These are phyloP conservation scores for Arthroderma sp. DNA, from an alignment of 2,329 filamentous ascomycete genomes.

Conservation along the genomic window DNA sequence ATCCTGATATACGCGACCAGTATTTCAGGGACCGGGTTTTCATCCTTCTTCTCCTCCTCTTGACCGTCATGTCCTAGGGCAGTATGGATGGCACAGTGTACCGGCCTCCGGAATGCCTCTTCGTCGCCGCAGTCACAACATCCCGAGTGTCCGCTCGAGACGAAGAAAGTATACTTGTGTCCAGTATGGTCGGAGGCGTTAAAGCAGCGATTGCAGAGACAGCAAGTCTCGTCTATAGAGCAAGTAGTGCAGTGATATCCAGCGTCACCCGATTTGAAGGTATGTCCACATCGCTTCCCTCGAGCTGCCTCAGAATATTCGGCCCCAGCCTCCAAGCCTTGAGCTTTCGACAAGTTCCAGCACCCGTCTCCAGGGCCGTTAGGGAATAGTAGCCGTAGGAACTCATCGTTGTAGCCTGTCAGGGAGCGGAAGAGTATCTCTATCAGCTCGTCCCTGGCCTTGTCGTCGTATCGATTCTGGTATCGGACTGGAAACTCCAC, in stretches of 20 bases:
- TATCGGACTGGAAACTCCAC: slow-evolving; percentile 62
- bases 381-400: slow-evolving; percentile 72
- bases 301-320: slow-evolving; percentile 88
- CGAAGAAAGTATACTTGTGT: slow-evolving; percentile 78
- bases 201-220: slow-evolving; percentile 86
- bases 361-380: slow-evolving; percentile 51
- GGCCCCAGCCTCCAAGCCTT: slow-evolving; percentile 83
- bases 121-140: slow-evolving; percentile 96
- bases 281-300: slow-evolving; percentile 91
- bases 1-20: slow-evolving; percentile 65
- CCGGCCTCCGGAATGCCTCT: slow-evolving; percentile 80
- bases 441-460: slow-evolving; percentile 60
- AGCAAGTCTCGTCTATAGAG: slow-evolving; percentile 87
- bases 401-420: slow-evolving; percentile 59
- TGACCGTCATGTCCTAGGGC: slow-evolving; percentile 39
- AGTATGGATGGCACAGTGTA: slow-evolving; percentile 90
- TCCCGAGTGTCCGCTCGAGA: slow-evolving; percentile 82
- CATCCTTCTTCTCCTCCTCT: slow-evolving; percentile 43
- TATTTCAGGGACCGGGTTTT: slow-evolving; percentile 59
- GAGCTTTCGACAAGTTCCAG: slow-evolving; percentile 73
- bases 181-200: slow-evolving; percentile 89
- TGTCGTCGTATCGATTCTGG: slow-evolving; percentile 61
- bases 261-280: slow-evolving; percentile 87
- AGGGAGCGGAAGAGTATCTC: slow-evolving; percentile 77
- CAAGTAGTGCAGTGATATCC: slow-evolving; percentile 93